Percentiles rank a stretch among this genome's conserved stretches.
These are phyloP conservation scores for Dothistroma pini DNA, from an alignment of 2,329 filamentous ascomycete genomes.

Conservation along the genomic window DNA sequence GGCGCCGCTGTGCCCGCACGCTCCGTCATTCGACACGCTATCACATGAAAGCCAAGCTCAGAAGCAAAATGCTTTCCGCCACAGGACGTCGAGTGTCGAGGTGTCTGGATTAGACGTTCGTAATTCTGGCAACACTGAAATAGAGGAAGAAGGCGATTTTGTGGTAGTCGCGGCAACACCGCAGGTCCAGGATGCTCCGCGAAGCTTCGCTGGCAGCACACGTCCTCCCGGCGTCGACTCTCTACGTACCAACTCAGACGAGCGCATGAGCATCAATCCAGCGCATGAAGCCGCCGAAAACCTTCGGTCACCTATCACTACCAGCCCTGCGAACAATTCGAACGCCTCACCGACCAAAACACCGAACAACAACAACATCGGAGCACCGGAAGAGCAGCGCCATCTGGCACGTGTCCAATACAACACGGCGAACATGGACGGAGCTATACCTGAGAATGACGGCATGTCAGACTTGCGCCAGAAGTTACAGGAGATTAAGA, in stretches of 20 bases:
- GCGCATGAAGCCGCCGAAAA: slow-evolving; percentile 19
- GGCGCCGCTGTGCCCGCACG: background rate
- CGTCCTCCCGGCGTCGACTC: slow-evolving; percentile 1
- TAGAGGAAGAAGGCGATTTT: background rate
- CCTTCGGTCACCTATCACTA: slow-evolving; percentile 8
- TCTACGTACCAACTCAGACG: slow-evolving; percentile 7
- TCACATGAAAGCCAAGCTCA: slow-evolving; percentile 2
- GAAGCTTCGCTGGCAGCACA: background rate
- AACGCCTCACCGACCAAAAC: background rate
- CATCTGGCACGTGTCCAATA: background rate
- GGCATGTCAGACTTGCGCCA: slow-evolving; percentile 47
- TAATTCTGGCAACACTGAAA: background rate
- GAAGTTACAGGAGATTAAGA: slow-evolving; percentile 47
- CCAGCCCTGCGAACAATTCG: slow-evolving; percentile 1
- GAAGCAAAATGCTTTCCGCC: background rate
- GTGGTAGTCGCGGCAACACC: background rate
- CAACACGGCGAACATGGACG: slow-evolving; percentile 19
- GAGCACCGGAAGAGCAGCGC: background rate
- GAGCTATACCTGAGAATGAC: slow-evolving; percentile 46
- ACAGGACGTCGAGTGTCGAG: background rate
- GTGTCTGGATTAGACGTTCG: background rate
- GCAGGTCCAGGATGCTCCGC: background rate
- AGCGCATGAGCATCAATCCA: slow-evolving; percentile 25
- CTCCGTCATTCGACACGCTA: background rate
- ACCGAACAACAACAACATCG: background rate